Evolutionary conservation across 2,329 filamentous ascomycete genomes (phyloP), one percentile per base, ranked within the genome.

Genomic region (Erysiphe neolycopersici): DNA sequence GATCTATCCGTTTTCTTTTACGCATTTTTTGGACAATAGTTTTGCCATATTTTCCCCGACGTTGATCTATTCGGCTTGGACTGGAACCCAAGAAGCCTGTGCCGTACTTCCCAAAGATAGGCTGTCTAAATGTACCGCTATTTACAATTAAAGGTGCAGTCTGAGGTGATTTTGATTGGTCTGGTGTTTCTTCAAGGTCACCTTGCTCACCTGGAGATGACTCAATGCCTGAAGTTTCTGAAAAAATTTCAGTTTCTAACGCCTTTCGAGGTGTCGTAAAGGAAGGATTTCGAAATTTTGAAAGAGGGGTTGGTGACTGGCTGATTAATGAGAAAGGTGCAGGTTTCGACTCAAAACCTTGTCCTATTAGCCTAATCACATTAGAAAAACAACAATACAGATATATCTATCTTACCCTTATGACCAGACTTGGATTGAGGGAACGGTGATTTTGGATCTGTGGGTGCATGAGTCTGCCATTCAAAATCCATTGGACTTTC

Each of bases 401-500:
- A 26, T 26, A 26, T 8, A 5, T 26, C 8, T 26, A 26, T 14
- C 30, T 41, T 35, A 56, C 54, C 42, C 43, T 53, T 54, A 14
- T 50, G 49, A 17, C 51, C 49, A 35, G 47, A 45, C 17, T 52
- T 49, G 14, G 49, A 45, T 35, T 71, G 68, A 17, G 66, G 62
- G 55, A 76, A 76, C 2, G 73, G 73, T 49, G 71, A 75, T 10
- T 68, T 70, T 16, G 64, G 65, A 58, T 76, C 73, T 47, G 71
- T 58, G 16, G 70, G 71, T 1, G 66, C 70, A 41, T 61, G 58
- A 26, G 62, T 64, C 51, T 75, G 66, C 56, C 72, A 76, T 54
- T 76, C 69, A 68, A 69, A 77, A 52, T 76, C 73, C 73, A 77
- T 77, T 48, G 63, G 71, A 47, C 68, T 63, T 58, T 76, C 71